Base-by-base conservation (phyloP, 1,139 yeast genomes). In the Pneumocystis jirovecii region DNA sequence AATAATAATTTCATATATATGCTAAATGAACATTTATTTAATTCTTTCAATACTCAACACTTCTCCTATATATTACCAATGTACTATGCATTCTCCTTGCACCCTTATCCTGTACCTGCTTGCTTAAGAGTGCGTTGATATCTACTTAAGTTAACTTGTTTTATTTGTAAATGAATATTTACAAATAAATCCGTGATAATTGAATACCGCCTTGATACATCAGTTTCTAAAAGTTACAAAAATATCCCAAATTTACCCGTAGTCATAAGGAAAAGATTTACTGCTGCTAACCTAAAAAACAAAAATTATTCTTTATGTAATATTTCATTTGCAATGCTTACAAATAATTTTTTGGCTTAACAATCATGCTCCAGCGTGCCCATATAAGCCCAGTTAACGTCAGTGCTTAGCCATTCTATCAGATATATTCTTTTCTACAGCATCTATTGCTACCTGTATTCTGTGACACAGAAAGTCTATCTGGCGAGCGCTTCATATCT, bases 331-430 rank as follows among this genome's bases (percentile, higher is more conserved):
- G 10, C 5, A 21, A 12, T 25, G 12, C 57, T 25, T 25, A 50
- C 57, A 93, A 79, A 71, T 82, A 81, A 78, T 93, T 93, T 77
- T 88, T 86, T 65, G 98, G 98, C 72, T 80, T 85, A 74, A 93
- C 93, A 69, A 90, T 95, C 76, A 90, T 83, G 42, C 97, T 91
- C 98, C 98, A 93, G 75, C 98, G 85, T 62, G 98, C 93, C 98
- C 98, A 93, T 72, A 93, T 90, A 65, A 83, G 84, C 66, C 97
- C 98, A 0, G 98, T 93, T 63, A 93, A 93, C 72, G 88, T 82
- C 67, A 93, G 80, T 0, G 98, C 96, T 50, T 2, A 12, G 2
- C 10, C 34, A 3, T 25, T 40, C 7, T 40, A 15, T 12, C 7
- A 40, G 17, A 25, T 15, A 2, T 31, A 15, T 29, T 2, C 2